These are phyloP conservation scores for Cairneyella variabilis DNA, from an alignment of 495 filamentous ascomycete genomes.

Conservation along the genomic window DNA sequence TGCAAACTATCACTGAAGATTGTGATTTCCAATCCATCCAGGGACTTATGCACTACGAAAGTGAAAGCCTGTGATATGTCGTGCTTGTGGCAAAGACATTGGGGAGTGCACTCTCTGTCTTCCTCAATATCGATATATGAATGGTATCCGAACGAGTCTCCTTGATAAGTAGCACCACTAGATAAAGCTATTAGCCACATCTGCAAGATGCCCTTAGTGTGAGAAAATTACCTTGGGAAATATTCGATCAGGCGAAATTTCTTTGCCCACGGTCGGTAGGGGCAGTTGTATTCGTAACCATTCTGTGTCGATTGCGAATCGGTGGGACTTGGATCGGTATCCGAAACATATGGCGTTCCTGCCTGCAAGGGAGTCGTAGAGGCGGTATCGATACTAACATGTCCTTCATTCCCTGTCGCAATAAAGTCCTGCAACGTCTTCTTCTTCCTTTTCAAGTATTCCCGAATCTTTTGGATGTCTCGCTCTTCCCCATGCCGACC, in stretches of 20 bases:
- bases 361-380: not conserved
- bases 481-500: too few relatives aligned
- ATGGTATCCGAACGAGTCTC: constrained; percentile 1
- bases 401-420: not conserved
- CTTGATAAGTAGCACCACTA: not conserved
- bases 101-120: not conserved
- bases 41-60: not conserved
- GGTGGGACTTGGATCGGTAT: not conserved
- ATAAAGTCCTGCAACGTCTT: not conserved
- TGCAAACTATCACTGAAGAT: constrained; percentile 3
- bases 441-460: not conserved
- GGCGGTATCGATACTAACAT: not conserved
- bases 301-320: not conserved
- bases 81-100: not conserved
- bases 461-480: too few relatives aligned
- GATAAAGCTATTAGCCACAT: not conserved
- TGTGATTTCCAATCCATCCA: not conserved
- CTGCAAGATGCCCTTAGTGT: not conserved
- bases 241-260: not conserved
- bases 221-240: not conserved
- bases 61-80: not conserved
- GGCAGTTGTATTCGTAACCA: not conserved
- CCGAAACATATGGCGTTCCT: not conserved
- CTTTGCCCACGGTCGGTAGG: constrained; percentile 1
- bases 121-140: constrained; percentile 1